Base-by-base conservation (phyloP, 495 filamentous ascomycete species). In the Penicillium cosmopolitanum region DNA sequence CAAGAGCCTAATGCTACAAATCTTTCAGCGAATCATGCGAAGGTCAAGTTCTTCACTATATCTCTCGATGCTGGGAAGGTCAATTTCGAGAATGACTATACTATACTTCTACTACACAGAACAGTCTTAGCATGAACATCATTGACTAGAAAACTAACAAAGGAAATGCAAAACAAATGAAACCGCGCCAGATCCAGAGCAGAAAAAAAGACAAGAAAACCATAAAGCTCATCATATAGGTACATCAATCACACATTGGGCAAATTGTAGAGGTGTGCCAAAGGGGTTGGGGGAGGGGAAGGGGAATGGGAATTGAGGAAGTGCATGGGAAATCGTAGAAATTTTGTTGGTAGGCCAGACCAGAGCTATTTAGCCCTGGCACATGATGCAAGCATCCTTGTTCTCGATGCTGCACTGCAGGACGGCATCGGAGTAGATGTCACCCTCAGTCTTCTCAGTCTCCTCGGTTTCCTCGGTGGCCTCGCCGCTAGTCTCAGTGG, bases 341-440 rank as follows among this genome's bases (percentile, higher is more conserved):
- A 52, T 59, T 7, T 31, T 31, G 4, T 28, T 31, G 28, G 28
- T 28, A 28, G 25, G 6, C 25, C 4, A 7, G 8, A 31, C 28
- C 28, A 31, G 28, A 31, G 28, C 53, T 42, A 16, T 63, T 77
- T 70, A 91, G 68, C 90, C 91, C 77, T 89, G 92, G 85, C 92
- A 96, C 92, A 96, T 96, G 0, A 93, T 63, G 73, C 92, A 96
- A 19, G 83, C 82, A 72, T 96, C 92, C 67, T 87, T 89, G 81
- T 96, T 94, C 76, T 96, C 90, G 69, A 96, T 96, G 78, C 91
- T 90, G 87, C 95, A 98, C 71, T 86, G 83, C 73, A 98, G 80
- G 25, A 92, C 93, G 55, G 90, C 89, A 65, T 97, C 89, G 4
- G 92, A 91, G 75, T 95, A 98, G 65, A 98, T 98, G 73, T 97